Conservation (phyloP, 169 alveolate species). For the Cryptosporidium viatorum region DNA sequence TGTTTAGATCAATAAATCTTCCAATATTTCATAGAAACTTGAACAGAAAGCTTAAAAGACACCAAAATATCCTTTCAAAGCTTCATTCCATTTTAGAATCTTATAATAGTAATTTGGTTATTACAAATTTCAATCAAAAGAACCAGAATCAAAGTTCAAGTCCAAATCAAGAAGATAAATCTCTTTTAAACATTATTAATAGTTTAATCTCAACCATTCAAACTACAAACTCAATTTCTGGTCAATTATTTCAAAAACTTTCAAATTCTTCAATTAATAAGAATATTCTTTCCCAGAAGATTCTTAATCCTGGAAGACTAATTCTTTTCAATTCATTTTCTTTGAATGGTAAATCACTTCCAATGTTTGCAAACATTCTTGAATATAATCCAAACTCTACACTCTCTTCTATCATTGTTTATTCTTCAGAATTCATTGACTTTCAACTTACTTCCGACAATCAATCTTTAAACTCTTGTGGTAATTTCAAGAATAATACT, state of each 20-base stretch:
- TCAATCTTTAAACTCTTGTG: too few relatives aligned
- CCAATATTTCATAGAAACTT: conserved; percentile 82
- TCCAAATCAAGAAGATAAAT: not conserved
- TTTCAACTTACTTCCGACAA: not conserved
- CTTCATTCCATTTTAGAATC: not conserved
- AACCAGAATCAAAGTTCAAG: not conserved
- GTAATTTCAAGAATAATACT: not conserved
- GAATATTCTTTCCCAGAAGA: conserved; percentile 19
- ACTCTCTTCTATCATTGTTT: conserved; percentile 5
- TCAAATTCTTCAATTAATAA: conserved; percentile 28
- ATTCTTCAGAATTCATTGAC: conserved; percentile 10
- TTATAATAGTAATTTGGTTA: not conserved
- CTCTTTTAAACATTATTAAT: not conserved
- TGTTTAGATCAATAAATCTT: conserved; percentile 82
- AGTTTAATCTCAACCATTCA: not conserved
- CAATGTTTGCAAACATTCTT: conserved; percentile 17
- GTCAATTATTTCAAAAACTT: conserved; percentile 1
- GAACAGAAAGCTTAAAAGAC: conserved; percentile 76
- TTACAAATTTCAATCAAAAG: not conserved
- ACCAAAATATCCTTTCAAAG: conserved; percentile 13
- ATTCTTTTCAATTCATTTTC: conserved; percentile 5
- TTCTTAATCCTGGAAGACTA: conserved; percentile 46
- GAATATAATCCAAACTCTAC: not conserved
- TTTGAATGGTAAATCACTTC: not conserved
- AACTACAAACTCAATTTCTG: not conserved